Percentiles rank a stretch among this genome's conserved stretches.
Conservation (phyloP, 2,329 filamentous ascomycete genomes). For the Alternaria gaisen region DNA sequence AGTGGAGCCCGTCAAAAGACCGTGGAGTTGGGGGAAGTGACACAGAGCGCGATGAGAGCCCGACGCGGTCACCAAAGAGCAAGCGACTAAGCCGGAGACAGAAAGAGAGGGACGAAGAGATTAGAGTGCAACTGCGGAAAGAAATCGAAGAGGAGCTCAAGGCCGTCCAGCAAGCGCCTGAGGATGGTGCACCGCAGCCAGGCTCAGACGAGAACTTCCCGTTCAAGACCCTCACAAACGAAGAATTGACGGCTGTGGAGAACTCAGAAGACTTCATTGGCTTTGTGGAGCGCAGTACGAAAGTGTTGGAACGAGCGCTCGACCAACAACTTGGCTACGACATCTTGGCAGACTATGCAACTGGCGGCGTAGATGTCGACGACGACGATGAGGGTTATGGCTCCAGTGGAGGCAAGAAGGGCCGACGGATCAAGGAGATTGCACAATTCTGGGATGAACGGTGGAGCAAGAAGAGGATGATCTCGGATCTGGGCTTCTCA, state of each 20-base stretch:
- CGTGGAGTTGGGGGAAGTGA: slow-evolving; percentile 62
- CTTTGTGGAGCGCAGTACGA: slow-evolving; percentile 94
- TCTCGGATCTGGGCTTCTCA: slow-evolving; percentile 94
- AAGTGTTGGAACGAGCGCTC: slow-evolving; percentile 93
- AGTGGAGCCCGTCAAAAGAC: slow-evolving; percentile 67
- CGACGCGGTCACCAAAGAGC: slow-evolving; percentile 62
- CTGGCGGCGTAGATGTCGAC: slow-evolving; percentile 78
- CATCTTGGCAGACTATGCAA: slow-evolving; percentile 91
- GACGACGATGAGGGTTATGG: slow-evolving; percentile 80
- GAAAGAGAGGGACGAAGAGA: slow-evolving; percentile 85
- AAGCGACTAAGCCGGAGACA: slow-evolving; percentile 83
- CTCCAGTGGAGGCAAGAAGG: slow-evolving; percentile 74
- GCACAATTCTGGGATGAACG: slow-evolving; percentile 93
- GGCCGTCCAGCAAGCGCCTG: slow-evolving; percentile 62
- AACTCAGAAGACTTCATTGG: slow-evolving; percentile 93
- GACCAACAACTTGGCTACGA: slow-evolving; percentile 97
- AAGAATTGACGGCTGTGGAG: slow-evolving; percentile 90
- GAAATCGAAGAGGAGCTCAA: slow-evolving; percentile 94
- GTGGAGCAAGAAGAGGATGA: slow-evolving; percentile 97
- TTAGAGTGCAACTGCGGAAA: slow-evolving; percentile 81
- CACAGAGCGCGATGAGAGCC: slow-evolving; percentile 69
- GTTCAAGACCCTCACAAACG: slow-evolving; percentile 77
- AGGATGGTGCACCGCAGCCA: slow-evolving; percentile 54
- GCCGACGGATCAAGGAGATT: slow-evolving; percentile 82
- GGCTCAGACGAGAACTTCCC: slow-evolving; percentile 70